These are phyloP conservation scores for Coemansia sp. DNA, from an alignment of 192 early-diverging fungal genomes.

Conservation along the genomic window DNA sequence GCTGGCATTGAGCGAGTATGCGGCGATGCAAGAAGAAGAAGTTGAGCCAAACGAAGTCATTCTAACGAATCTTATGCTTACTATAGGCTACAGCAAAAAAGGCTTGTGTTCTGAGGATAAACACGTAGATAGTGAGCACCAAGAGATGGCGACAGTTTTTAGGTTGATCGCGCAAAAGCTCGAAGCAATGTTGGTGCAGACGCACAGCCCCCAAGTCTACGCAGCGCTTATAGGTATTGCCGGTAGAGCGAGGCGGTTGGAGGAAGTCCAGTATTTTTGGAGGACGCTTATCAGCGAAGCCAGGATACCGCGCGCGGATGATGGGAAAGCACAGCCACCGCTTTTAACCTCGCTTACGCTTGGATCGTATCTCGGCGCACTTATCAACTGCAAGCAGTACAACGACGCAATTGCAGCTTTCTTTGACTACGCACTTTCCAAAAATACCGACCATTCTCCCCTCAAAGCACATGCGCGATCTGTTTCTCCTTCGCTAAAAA, in stretches of 20 bases:
- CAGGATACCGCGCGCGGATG: constrained; percentile 1
- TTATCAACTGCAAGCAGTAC: constrained; percentile 31
- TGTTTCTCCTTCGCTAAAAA: neutral
- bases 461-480: constrained; percentile 20
- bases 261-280: constrained; percentile 36
- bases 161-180: constrained; percentile 21
- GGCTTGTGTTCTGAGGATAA: neutral
- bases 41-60: constrained; percentile 27
- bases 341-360: constrained; percentile 42
- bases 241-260: constrained; percentile 8
- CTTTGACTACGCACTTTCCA: constrained; percentile 13
- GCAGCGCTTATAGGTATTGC: constrained; percentile 32
- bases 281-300: constrained; percentile 24
- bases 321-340: neutral
- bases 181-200: constrained; percentile 23
- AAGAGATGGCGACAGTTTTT: constrained; percentile 2
- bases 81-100: constrained; percentile 28
- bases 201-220: constrained; percentile 36
- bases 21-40: constrained; percentile 24
- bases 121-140: neutral
- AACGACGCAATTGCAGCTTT: constrained; percentile 34
- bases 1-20: constrained; percentile 35
- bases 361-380: constrained; percentile 43
- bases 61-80: constrained; percentile 42
- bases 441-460: neutral